phyloP scores from a whole-genome alignment of 768 basidiomycete species.

The Leccinum rimulosum region DNA sequence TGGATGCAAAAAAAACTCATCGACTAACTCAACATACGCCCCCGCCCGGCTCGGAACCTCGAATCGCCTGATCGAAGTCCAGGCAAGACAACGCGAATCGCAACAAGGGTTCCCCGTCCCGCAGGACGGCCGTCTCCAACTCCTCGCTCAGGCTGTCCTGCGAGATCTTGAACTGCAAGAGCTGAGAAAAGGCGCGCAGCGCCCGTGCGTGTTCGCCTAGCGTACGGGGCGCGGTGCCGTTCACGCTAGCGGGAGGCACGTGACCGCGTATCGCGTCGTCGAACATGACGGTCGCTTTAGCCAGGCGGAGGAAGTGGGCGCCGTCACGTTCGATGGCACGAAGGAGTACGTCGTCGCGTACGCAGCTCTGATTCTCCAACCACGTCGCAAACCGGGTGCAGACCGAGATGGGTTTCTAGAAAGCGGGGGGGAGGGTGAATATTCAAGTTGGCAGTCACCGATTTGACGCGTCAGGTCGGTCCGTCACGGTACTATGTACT shows the following conservation, averaged over 20 bases:
- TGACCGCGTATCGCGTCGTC: conserved; percentile 16
- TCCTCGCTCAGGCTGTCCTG: conserved; percentile 13
- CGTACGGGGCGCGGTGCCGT: neutral
- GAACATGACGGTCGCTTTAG: conserved; percentile 17
- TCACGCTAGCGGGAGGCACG: neutral
- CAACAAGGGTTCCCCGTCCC: conserved; percentile 22
- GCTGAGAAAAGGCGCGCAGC: conserved; percentile 17
- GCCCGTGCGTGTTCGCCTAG: conserved; percentile 10
- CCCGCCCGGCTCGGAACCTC: conserved; percentile 1
- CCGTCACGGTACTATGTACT: neutral
- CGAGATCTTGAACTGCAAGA: conserved; percentile 9
- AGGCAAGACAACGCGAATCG: conserved; percentile 21
- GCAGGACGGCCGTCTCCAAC: conserved; percentile 20
- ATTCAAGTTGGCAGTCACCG: neutral
- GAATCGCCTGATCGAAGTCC: conserved; percentile 18
- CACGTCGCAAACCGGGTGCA: conserved; percentile 18
- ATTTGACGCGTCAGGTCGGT: neutral
- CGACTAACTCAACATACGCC: neutral
- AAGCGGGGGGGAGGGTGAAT: neutral
- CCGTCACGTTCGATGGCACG: conserved; percentile 27
- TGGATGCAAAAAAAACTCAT: conserved; percentile 7
- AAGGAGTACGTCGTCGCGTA: neutral
- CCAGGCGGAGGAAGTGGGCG: conserved; percentile 14
- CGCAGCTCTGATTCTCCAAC: conserved; percentile 13
- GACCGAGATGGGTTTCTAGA: conserved; percentile 11